Evolutionary conservation across 352 stramenopile species (phyloP), one percentile per base, ranked within the genome.

Genomic region (Pythium phragmitis): DNA sequence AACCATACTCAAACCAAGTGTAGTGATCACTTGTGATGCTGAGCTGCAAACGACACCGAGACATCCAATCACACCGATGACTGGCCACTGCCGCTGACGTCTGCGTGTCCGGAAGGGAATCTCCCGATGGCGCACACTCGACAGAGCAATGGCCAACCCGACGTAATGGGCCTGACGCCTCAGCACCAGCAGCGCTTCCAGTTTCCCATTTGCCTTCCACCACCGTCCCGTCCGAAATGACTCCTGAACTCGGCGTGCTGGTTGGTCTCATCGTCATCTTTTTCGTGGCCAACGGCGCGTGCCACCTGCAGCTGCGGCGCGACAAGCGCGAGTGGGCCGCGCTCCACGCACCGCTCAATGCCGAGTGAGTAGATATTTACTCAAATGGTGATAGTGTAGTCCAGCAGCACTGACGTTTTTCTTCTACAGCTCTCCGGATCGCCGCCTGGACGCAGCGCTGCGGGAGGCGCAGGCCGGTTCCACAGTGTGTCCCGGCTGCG

Each of bases 251-350:
- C 47, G 55, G 57, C 7, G 19, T 67, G 36, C 19, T 67, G 33
- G 21, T 71, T 7, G 65, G 57, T 13, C 47, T 71, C 30, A 7
- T 61, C 21, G 43, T 47, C 6, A 17, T 63, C 12, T 63, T 71
- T 39, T 45, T 71, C 42, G 14, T 63, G 26, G 57, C 58, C 51
- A 71, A 67, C 42, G 63, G 50, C 37, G 57, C 52, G 36, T 66
- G 57, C 46, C 51, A 71, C 58, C 14, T 71, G 12, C 54, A 65
- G 26, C 53, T 63, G 51, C 51, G 65, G 3, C 65, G 57, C 42
- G 48, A 69, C 14, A 69, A 68, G n/a, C 67, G 67, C 30, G 43
- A 66, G 39, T 73, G 67, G 67, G 60, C 60, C 16, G 48, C 61
- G 37, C 51, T 73, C 41, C 67, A 73, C 28, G 56, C 56, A 12